These are phyloP conservation scores for Diutina pseudorugosa DNA, from an alignment of 1,139 yeast species.

Conservation along the genomic window DNA sequence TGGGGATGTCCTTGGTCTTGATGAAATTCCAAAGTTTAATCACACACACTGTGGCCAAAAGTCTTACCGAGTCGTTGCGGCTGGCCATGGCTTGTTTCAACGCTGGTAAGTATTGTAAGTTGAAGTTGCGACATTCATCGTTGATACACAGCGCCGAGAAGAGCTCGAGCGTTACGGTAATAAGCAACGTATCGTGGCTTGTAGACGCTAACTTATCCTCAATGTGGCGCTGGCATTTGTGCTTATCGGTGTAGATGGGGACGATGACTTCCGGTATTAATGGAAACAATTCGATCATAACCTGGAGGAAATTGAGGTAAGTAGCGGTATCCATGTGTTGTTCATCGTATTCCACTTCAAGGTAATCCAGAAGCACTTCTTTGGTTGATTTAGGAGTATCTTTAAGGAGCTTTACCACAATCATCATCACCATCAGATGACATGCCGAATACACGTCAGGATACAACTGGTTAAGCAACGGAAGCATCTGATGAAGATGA, in stretches of 20 bases:
- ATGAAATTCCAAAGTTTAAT: constrained; percentile 10
- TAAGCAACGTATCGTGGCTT: not conserved
- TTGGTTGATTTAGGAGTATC: constrained; percentile 9
- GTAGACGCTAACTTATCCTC: not conserved
- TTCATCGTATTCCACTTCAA: constrained; percentile 15
- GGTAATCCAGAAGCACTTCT: constrained; percentile 14
- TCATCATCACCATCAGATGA: constrained; percentile 14
- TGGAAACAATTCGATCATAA: constrained; percentile 16
- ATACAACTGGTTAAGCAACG: constrained; percentile 14
- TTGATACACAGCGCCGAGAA: constrained; percentile 8
- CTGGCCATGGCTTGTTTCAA: constrained; percentile 7
- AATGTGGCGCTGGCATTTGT: not conserved
- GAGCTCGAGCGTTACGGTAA: constrained; percentile 5
- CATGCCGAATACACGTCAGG: constrained; percentile 10
- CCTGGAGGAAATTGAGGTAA: constrained; percentile 14
- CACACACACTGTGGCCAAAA: constrained; percentile 7
- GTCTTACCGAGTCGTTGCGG: not conserved
- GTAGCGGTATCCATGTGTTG: constrained; percentile 8
- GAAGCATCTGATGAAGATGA: constrained; percentile 15
- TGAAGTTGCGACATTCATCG: constrained; percentile 9
- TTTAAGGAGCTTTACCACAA: constrained; percentile 16
- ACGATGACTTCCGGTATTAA: constrained; percentile 14
- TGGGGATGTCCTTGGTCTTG: constrained; percentile 7
- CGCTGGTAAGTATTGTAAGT: constrained; percentile 6
- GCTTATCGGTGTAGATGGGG: constrained; percentile 13